phyloP scores from a whole-genome alignment of 805 yeast species.

The Barnettozyma siamensis region DNA sequence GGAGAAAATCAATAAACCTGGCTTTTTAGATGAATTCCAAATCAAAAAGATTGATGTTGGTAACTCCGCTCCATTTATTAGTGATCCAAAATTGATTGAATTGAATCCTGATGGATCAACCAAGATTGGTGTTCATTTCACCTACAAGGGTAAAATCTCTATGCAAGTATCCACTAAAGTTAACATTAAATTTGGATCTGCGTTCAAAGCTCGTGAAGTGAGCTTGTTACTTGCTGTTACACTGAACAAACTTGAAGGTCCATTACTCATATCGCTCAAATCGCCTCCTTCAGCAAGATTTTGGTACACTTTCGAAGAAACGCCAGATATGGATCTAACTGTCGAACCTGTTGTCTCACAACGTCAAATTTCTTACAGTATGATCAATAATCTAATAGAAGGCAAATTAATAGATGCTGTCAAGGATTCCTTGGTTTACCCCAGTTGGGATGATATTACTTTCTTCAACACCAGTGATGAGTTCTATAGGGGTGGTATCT shows the following conservation, averaged over 20 bases:
- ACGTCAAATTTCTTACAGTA: slow-evolving; percentile 67
- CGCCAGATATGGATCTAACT: slow-evolving; percentile 68
- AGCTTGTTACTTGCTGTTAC: slow-evolving; percentile 67
- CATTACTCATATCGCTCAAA: slow-evolving; percentile 60
- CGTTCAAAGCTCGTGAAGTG: slow-evolving; percentile 69
- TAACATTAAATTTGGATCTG: slow-evolving; percentile 65
- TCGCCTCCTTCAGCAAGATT: slow-evolving; percentile 88
- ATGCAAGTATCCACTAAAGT: slow-evolving; percentile 78
- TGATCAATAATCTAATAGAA: slow-evolving; percentile 76
- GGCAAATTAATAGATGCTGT: slow-evolving; percentile 74
- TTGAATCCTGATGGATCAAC: slow-evolving; percentile 78
- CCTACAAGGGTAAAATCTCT: slow-evolving; percentile 72
- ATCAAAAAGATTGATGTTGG: slow-evolving; percentile 74
- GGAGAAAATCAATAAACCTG: slow-evolving; percentile 77
- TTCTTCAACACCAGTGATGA: slow-evolving; percentile 62
- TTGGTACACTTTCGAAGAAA: slow-evolving; percentile 83
- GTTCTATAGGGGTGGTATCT: slow-evolving; percentile 86
- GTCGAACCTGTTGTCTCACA: slow-evolving; percentile 92
- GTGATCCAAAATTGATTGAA: slow-evolving; percentile 62
- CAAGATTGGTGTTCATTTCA: slow-evolving; percentile 51
- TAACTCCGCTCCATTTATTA: slow-evolving; percentile 69
- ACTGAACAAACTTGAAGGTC: slow-evolving; percentile 66
- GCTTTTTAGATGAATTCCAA: slow-evolving; percentile 76
- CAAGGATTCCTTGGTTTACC: slow-evolving; percentile 73
- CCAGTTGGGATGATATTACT: slow-evolving; percentile 83